Percentiles rank a stretch among this genome's conserved stretches.
Evolutionary conservation across 352 stramenopile genomes (phyloP).

Genomic region (Phytopythium sindhum): DNA sequence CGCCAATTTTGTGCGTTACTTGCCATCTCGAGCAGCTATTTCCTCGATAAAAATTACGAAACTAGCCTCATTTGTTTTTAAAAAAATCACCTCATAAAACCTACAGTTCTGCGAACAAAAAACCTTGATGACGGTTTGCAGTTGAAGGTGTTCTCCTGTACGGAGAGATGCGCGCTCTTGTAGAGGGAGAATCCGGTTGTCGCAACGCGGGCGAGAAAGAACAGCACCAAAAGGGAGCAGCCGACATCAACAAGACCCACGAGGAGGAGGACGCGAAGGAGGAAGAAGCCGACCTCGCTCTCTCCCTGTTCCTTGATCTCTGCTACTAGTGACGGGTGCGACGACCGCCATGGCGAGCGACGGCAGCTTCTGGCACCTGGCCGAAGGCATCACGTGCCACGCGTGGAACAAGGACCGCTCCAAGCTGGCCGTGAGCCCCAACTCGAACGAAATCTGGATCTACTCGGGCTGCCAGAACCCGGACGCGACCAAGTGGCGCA

Average conservation of each 20-base stretch:
- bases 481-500: slow-evolving; percentile 81
- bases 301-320: neutral
- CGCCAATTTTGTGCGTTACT: slow-evolving; percentile 4
- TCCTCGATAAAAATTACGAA: neutral
- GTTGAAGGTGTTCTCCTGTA: slow-evolving; percentile 40
- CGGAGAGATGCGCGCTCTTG: slow-evolving; percentile 12
- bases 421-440: slow-evolving; percentile 89
- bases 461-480: slow-evolving; percentile 78
- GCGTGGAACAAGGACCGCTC: slow-evolving; percentile 90
- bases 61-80: neutral
- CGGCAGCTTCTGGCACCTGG: slow-evolving; percentile 68
- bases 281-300: neutral
- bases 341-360: slow-evolving; percentile 26
- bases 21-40: no score
- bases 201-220: slow-evolving; percentile 4
- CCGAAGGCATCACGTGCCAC: slow-evolving; percentile 88
- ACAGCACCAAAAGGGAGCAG: neutral
- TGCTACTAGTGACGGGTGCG: neutral
- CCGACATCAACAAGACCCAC: slow-evolving; percentile 11
- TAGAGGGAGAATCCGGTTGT: slow-evolving; percentile 28
- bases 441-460: slow-evolving; percentile 93
- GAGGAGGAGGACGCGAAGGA: slow-evolving; percentile 18
- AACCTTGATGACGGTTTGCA: slow-evolving; percentile 1
- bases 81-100: neutral
- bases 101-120: neutral